Base-by-base conservation (phyloP, 768 basidiomycete species). In the Trametes gibbosa region DNA sequence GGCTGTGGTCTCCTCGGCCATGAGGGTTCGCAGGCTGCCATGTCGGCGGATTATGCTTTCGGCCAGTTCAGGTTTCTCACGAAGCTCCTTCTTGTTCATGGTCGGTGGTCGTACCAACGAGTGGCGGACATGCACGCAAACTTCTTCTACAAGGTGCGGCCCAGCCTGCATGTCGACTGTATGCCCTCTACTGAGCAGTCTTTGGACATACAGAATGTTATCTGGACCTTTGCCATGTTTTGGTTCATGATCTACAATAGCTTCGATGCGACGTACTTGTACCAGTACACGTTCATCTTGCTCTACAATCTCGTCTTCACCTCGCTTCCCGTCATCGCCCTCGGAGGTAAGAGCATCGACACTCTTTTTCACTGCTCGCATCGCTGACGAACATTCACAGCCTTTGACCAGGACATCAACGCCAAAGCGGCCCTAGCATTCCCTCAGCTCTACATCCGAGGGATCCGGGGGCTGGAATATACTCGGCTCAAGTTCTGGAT, bases 1-100 rank as follows among this genome's bases (percentile, higher is more conserved):
- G 96, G 96, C 3, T 92, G 95, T 68, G 96, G 96, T 21, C 77
- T 98, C 25, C 84, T 92, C 65, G 96, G 96, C 45, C 82, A 95
- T 37, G 96, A 98, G 72, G 96, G 96, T 50, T 95, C 94, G 21
- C 96, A 98, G 73, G 96, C 96, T 29, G 95, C 96, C 48, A 98
- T 98, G 95, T 97, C 95, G 5, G 96, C 96, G 6, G 96, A 98
- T 71, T 98, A 97, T 66, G 96, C 96, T 0, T 95, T 98, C 75
- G 96, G 93, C 1, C 96, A 98, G 70, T 99, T 99, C 79, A 79
- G 95, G 54, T 98, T 89, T 79, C 72, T 98, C 59, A 95, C 93
- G 2, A 92, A 93, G 71, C 75, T 98, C 45, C 79, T 98, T 0
- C 81, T 98, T 58, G 93, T 97, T 9, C 96, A 99, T 69, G 96